Conservation (phyloP, 2,329 filamentous ascomycete genomes). For the Basipetospora chlamydospora region DNA sequence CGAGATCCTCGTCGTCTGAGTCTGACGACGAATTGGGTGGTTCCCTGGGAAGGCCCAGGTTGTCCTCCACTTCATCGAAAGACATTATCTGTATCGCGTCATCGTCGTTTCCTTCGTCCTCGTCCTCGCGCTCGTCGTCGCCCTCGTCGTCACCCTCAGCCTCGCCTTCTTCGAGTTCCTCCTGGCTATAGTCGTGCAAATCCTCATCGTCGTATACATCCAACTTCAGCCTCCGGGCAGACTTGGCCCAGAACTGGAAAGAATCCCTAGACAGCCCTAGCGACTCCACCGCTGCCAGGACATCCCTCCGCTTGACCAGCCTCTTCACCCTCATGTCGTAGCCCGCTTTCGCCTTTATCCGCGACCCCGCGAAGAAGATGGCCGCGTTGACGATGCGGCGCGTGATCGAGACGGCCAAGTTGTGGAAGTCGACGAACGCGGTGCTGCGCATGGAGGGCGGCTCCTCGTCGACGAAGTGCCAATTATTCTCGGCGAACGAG, state of each 20-base stretch:
- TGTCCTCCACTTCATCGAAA: conserved; percentile 28
- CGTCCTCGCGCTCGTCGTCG: conserved; percentile 12
- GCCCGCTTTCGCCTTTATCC: conserved; percentile 38
- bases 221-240: conserved; percentile 33
- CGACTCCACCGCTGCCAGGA: conserved; percentile 32
- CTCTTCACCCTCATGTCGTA: conserved; percentile 15
- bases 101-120: conserved; percentile 12
- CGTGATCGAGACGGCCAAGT: conserved; percentile 51
- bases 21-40: neutral
- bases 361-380: conserved; percentile 55
- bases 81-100: conserved; percentile 19
- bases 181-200: conserved; percentile 8
- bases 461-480: conserved; percentile 45
- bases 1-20: conserved; percentile 7
- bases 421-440: conserved; percentile 62
- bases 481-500: conserved; percentile 46
- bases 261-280: conserved; percentile 25
- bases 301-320: conserved; percentile 28
- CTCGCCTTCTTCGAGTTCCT: conserved; percentile 4
- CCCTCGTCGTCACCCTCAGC: neutral
- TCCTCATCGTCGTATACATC: conserved; percentile 26
- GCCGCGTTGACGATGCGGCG: conserved; percentile 54
- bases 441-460: conserved; percentile 60
- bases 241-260: conserved; percentile 29
- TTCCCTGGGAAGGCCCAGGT: conserved; percentile 14